These are phyloP conservation scores for Yamadazyma trypodendri DNA, from an alignment of 1,139 yeast species.

Conservation along the genomic window DNA sequence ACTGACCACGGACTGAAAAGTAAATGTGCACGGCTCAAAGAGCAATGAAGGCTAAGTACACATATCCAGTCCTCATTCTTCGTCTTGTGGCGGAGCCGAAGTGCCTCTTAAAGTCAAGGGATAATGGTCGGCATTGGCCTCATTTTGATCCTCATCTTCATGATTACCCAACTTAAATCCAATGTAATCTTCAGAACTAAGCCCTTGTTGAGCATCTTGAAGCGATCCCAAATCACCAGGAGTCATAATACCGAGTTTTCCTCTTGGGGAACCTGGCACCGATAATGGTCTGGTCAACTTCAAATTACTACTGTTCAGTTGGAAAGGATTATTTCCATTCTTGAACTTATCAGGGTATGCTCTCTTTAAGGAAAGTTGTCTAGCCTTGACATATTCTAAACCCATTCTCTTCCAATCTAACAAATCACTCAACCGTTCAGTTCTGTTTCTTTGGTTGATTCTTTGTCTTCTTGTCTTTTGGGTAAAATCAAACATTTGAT, in stretches of 20 bases:
- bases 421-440: constrained; percentile 88
- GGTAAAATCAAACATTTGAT: constrained; percentile 86
- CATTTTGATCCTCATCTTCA: constrained; percentile 37
- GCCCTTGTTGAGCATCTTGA: constrained; percentile 76
- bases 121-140: constrained; percentile 27
- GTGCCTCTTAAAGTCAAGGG: constrained; percentile 49
- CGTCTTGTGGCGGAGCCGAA: constrained; percentile 36
- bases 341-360: constrained; percentile 89
- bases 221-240: constrained; percentile 98
- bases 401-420: constrained; percentile 99
- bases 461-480: constrained; percentile 93
- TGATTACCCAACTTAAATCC: constrained; percentile 68
- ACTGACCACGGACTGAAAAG: no score
- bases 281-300: constrained; percentile 90
- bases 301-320: constrained; percentile 42
- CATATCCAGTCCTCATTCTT: no score
- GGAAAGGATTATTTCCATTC: constrained; percentile 63
- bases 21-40: no score
- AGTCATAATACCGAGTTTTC: constrained; percentile 70
- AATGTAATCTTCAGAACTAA: constrained; percentile 72
- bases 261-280: constrained; percentile 92
- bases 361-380: constrained; percentile 86
- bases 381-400: constrained; percentile 89
- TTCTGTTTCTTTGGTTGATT: constrained; percentile 95
- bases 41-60: no score